phyloP scores from a whole-genome alignment of 768 basidiomycete species.

The Mycena pura region DNA sequence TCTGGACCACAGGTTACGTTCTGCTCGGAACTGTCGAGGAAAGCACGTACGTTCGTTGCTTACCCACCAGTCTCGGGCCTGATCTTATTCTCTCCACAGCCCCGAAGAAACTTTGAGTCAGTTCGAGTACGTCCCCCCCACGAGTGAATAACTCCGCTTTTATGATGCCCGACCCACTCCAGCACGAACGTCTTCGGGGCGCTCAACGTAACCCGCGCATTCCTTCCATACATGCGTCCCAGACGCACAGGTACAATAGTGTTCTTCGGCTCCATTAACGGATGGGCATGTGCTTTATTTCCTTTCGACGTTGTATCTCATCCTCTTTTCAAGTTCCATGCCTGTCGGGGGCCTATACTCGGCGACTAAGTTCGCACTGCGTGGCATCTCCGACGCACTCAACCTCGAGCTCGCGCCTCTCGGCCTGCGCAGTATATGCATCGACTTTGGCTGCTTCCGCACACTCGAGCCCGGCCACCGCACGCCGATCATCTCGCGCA shows the following conservation, averaged over 20 bases:
- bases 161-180: no score
- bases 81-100: conserved; percentile 12
- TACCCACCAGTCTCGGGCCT: no score
- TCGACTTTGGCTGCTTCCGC: conserved; percentile 50
- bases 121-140: conserved; percentile 41
- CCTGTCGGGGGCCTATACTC: conserved; percentile 44
- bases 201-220: conserved; percentile 50
- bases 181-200: conserved; percentile 55
- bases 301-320: no score
- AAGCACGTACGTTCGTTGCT: neutral
- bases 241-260: conserved; percentile 49
- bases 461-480: conserved; percentile 39
- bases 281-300: conserved; percentile 49
- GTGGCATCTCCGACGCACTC: conserved; percentile 39
- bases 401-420: conserved; percentile 46
- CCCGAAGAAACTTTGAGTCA: conserved; percentile 50
- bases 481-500: conserved; percentile 36
- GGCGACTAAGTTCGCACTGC: conserved; percentile 48
- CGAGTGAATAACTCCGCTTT: no score
- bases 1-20: conserved; percentile 39
- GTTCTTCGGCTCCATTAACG: conserved; percentile 50
- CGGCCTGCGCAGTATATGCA: conserved; percentile 44
- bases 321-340: conserved; percentile 23
- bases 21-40: neutral
- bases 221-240: conserved; percentile 56